These are phyloP conservation scores for Kokia cookei DNA, from an alignment of 441 rosid genomes.

Conservation along the genomic window DNA sequence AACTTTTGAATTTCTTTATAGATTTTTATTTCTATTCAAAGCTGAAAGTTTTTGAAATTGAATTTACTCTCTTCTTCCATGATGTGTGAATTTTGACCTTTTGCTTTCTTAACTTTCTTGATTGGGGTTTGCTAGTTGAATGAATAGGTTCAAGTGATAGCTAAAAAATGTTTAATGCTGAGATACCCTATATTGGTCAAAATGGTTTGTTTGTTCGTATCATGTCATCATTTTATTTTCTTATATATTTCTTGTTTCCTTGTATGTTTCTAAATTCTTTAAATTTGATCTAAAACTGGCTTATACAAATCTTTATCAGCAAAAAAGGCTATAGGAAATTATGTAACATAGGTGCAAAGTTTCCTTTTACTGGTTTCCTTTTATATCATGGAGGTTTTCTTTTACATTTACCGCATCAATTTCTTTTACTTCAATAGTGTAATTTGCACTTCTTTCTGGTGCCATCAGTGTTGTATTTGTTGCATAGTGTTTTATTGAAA, in stretches of 20 bases:
- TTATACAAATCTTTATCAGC: not conserved
- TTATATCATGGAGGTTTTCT: not conserved
- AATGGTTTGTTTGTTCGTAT: not conserved
- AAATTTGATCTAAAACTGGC: not conserved
- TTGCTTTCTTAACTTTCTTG: not conserved
- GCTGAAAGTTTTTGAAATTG: not conserved
- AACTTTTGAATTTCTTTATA: not conserved
- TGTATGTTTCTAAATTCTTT: not conserved
- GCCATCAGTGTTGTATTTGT: not conserved
- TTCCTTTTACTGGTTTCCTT: not conserved
- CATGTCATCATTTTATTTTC: not conserved
- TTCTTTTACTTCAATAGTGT: not conserved
- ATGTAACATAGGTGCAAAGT: not conserved
- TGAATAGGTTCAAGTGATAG: not conserved
- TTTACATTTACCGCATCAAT: not conserved
- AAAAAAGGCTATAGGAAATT: not conserved
- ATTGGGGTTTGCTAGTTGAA: not conserved
- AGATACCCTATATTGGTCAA: not conserved
- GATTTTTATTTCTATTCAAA: not conserved
- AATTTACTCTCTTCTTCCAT: not conserved
- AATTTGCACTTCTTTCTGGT: not conserved
- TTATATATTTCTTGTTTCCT: not conserved
- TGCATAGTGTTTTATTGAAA: slow-evolving; percentile 1
- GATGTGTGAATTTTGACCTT: not conserved
- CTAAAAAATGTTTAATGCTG: not conserved